These are phyloP conservation scores for Typha latifolia DNA, from an alignment of 176 grass and related monocot genomes.

Conservation along the genomic window DNA sequence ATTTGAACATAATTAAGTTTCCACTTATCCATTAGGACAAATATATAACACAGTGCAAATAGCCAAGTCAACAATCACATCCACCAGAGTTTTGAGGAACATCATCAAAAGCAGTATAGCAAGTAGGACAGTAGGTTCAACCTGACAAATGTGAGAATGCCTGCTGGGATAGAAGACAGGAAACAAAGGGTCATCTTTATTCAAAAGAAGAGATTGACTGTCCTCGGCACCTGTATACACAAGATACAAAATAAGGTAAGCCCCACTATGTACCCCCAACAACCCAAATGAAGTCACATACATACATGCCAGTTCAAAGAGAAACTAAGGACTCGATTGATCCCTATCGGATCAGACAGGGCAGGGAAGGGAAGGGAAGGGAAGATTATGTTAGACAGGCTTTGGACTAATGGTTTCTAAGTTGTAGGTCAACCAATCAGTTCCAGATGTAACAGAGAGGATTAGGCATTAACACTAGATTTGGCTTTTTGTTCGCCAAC, in stretches of 20 bases:
- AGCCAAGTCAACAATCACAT: too few species aligned
- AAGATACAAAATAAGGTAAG: slow-evolving; percentile 13
- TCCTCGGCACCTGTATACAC: not conserved
- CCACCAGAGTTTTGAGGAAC: too few species aligned
- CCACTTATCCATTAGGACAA: too few species aligned
- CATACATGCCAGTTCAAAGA: not conserved
- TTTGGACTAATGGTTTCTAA: not conserved
- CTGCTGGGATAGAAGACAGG: not conserved
- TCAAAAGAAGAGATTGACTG: not conserved
- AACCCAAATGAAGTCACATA: not conserved
- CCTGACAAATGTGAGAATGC: too few species aligned
- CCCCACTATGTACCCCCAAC: not conserved
- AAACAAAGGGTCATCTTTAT: slow-evolving; percentile 1
- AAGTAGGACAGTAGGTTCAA: too few species aligned
- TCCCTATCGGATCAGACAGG: not conserved
- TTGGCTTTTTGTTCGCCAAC: not conserved
- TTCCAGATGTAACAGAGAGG: not conserved
- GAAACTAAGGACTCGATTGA: not conserved
- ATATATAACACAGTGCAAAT: too few species aligned
- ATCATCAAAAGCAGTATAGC: too few species aligned
- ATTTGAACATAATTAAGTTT: too few species aligned
- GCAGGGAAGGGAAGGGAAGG: too few species aligned
- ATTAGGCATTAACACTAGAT: not conserved
- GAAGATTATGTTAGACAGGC: not conserved
- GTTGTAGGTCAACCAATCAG: not conserved